phyloP scores from a whole-genome alignment of 1,139 yeast species.

The Nakaseomyces glabratus region DNA sequence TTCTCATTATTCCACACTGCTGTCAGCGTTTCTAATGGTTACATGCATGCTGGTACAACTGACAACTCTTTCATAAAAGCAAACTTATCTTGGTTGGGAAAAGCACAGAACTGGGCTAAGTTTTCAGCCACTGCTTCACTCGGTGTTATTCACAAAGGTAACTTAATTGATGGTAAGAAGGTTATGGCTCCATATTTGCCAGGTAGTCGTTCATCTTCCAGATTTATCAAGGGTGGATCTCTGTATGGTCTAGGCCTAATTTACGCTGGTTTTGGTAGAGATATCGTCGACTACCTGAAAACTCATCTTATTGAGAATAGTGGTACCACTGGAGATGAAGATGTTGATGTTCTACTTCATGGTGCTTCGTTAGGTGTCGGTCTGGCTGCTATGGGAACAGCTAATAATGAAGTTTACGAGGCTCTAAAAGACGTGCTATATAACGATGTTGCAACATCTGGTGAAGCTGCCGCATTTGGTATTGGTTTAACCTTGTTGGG shows the following conservation, averaged over 20 bases:
- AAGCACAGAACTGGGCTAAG: constrained; percentile 97
- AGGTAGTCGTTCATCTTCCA: constrained; percentile 59
- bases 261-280: constrained; percentile 86
- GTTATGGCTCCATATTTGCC: constrained; percentile 89
- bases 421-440: constrained; percentile 77
- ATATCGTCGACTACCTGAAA: constrained; percentile 72
- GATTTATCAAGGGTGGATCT: constrained; percentile 94
- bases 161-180: constrained; percentile 80
- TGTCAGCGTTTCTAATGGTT: constrained; percentile 89
- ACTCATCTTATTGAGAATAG: constrained; percentile 64
- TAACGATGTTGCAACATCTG: constrained; percentile 87
- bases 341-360: constrained; percentile 79
- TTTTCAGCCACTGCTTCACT: constrained; percentile 96
- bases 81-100: constrained; percentile 91
- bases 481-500: constrained; percentile 97
- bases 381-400: constrained; percentile 94
- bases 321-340: constrained; percentile 57
- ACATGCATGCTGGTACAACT: constrained; percentile 94
- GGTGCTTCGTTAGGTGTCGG: constrained; percentile 97
- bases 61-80: constrained; percentile 87
- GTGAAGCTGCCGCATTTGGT: constrained; percentile 94
- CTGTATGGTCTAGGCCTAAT: constrained; percentile 87
- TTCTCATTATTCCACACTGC: constrained; percentile 94
- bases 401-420: constrained; percentile 65
- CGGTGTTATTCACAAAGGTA: constrained; percentile 96